These are phyloP conservation scores for Paraleonurus japonicus DNA, from an alignment of 257 asterid genomes.

Conservation along the genomic window DNA sequence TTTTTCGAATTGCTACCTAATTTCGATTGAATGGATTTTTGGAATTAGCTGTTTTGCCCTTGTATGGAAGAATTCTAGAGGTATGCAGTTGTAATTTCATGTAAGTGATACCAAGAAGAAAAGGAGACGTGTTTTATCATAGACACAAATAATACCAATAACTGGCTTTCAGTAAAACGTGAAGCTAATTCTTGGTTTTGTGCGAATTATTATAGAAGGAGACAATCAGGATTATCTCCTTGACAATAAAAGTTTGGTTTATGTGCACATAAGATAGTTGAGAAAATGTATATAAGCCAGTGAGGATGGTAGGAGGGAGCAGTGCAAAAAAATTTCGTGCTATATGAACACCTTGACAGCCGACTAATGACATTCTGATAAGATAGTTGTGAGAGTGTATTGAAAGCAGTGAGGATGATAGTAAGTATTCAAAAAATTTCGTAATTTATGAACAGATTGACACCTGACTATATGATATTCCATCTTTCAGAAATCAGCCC, in stretches of 20 bases:
- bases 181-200: conserved; percentile 7
- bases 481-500: conserved; percentile 57
- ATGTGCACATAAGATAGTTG: background rate
- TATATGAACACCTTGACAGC: background rate
- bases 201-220: background rate
- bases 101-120: background rate
- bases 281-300: background rate
- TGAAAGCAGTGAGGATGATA: background rate
- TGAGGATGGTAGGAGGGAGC: background rate
- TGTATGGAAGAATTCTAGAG: background rate
- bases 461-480: background rate
- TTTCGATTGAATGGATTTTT: conserved; percentile 5
- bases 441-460: background rate
- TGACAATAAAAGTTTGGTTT: background rate
- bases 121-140: background rate
- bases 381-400: background rate
- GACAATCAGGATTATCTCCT: background rate
- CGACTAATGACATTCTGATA: background rate
- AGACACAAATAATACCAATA: background rate
- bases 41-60: background rate
- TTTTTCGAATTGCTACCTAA: background rate
- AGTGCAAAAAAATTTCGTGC: background rate
- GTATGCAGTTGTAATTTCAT: background rate
- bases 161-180: background rate
- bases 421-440: background rate